phyloP scores from a whole-genome alignment of 2,329 filamentous ascomycete species.

The Chrysoporthe deuterocubensis region DNA sequence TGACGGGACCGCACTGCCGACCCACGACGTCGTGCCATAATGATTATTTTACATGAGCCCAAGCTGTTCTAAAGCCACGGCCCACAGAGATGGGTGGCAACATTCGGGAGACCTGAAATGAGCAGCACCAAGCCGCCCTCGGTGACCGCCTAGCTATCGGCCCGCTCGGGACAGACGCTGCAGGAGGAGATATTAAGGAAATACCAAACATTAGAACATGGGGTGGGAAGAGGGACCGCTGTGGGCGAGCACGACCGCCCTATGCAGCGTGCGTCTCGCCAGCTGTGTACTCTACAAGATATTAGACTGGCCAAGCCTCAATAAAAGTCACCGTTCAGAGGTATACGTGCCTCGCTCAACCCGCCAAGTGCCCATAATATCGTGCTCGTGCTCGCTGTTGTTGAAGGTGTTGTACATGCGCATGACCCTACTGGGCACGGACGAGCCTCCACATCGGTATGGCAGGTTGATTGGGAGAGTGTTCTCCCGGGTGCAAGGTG shows the following conservation, averaged over 20 bases:
- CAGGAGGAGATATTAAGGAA: neutral
- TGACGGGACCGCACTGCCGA: neutral
- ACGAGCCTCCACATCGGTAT: neutral
- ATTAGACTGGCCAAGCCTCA: constrained; percentile 22
- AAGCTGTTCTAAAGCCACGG: constrained; percentile 9
- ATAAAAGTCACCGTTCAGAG: constrained; percentile 27
- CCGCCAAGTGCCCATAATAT: neutral
- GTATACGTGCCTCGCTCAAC: constrained; percentile 28
- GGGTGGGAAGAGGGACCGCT: neutral
- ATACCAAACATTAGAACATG: neutral
- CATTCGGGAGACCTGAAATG: neutral
- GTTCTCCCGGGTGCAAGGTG: no score
- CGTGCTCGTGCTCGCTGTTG: neutral
- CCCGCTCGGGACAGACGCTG: constrained; percentile 14
- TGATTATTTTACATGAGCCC: constrained; percentile 2
- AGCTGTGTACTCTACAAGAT: constrained; percentile 24
- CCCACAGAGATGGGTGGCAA: neutral
- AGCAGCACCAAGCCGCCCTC: constrained; percentile 8
- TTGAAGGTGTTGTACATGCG: neutral
- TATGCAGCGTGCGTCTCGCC: constrained; percentile 1
- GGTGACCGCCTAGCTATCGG: constrained; percentile 7
- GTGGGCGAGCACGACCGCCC: neutral
- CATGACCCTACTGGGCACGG: neutral
- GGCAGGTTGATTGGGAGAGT: no score
- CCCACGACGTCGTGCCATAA: constrained; percentile 10